These are phyloP conservation scores for Tubosaeta sp. DNA, from an alignment of 768 basidiomycete genomes.

Conservation along the genomic window DNA sequence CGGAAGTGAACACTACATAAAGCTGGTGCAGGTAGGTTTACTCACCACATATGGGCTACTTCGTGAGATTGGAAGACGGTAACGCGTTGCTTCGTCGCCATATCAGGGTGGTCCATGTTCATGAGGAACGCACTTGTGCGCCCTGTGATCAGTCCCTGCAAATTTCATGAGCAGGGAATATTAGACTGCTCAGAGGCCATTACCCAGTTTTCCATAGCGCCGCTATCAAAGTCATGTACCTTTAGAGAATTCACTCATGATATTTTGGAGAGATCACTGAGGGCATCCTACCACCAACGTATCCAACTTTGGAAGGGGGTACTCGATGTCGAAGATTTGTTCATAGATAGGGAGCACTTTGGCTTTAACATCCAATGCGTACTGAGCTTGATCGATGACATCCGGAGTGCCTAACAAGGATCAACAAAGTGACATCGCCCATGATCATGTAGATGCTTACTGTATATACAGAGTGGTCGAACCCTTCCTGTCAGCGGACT, in stretches of 20 bases:
- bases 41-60: constrained; percentile 77
- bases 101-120: constrained; percentile 69
- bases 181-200: neutral
- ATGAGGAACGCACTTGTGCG: constrained; percentile 76
- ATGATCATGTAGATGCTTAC: constrained; percentile 34
- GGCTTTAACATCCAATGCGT: constrained; percentile 83
- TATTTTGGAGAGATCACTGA: neutral
- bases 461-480: constrained; percentile 81
- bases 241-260: constrained; percentile 17
- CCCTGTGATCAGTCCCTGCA: constrained; percentile 82
- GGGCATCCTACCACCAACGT: constrained; percentile 65
- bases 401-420: constrained; percentile 64
- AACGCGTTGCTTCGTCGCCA: constrained; percentile 74
- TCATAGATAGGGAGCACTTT: constrained; percentile 87
- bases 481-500: constrained; percentile 78
- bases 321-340: constrained; percentile 86
- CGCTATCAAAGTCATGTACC: constrained; percentile 87
- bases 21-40: neutral
- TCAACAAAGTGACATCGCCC: neutral
- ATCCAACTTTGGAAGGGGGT: constrained; percentile 91
- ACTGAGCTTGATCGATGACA: constrained; percentile 76
- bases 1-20: constrained; percentile 9
- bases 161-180: constrained; percentile 1
- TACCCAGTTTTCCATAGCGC: constrained; percentile 92
- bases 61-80: constrained; percentile 81